Conservation (phyloP, 1,139 yeast species). For the Pichia cactophila region DNA sequence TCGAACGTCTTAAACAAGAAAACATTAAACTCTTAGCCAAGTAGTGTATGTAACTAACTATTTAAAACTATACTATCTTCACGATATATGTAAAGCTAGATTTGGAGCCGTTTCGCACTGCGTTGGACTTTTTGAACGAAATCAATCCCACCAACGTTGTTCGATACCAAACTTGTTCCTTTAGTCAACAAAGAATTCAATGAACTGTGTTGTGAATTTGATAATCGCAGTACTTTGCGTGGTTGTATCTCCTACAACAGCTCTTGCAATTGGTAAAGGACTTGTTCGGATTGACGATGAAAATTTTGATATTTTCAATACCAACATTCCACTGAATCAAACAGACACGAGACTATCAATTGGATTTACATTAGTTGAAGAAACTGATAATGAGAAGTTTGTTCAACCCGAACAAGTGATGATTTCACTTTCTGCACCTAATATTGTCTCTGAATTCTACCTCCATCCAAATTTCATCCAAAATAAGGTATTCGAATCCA, state of each 20-base stretch:
- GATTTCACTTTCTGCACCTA: constrained; percentile 16
- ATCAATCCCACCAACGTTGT: background rate
- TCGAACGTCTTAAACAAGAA: constrained; percentile 18
- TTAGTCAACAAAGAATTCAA: background rate
- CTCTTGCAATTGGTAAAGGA: constrained; percentile 14
- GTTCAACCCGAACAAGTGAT: constrained; percentile 20
- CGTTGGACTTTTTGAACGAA: background rate
- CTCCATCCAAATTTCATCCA: constrained; percentile 19
- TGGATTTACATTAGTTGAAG: constrained; percentile 14
- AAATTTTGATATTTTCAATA: constrained; percentile 6
- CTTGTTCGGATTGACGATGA: constrained; percentile 14
- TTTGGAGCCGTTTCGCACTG: no score
- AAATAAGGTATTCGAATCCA: constrained; percentile 15
- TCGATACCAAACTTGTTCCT: background rate
- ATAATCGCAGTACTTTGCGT: background rate
- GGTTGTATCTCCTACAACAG: constrained; percentile 1
- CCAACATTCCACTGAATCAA: constrained; percentile 13
- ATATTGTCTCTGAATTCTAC: constrained; percentile 12
- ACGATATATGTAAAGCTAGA: no score
- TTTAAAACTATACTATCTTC: no score
- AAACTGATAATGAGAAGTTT: background rate
- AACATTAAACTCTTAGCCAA: constrained; percentile 12
- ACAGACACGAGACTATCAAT: constrained; percentile 16
- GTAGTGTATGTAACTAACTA: background rate
- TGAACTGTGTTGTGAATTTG: background rate